These are phyloP conservation scores for Metarhizium robertsii DNA, from an alignment of 2,329 filamentous ascomycete species.

Conservation along the genomic window DNA sequence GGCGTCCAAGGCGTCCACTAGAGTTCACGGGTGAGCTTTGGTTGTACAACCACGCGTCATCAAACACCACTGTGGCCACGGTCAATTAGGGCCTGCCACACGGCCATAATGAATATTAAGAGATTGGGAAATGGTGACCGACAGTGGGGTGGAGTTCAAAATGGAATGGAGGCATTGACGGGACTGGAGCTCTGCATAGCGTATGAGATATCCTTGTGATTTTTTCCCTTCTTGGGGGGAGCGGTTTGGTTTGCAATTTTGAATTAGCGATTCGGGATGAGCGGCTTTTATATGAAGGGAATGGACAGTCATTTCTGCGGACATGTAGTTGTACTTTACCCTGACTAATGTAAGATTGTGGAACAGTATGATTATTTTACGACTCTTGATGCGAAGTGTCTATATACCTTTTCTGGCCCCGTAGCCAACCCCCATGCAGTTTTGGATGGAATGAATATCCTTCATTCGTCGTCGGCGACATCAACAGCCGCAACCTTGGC, in stretches of 20 bases:
- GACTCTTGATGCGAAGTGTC: neutral
- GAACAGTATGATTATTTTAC: neutral
- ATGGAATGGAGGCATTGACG: neutral
- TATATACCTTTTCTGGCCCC: neutral
- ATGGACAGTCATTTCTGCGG: neutral
- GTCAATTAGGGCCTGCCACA: neutral
- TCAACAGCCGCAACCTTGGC: slow-evolving; percentile 37
- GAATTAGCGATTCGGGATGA: neutral
- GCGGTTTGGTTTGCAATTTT: neutral
- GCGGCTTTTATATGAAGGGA: neutral
- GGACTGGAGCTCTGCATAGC: slow-evolving; percentile 3
- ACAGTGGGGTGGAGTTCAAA: neutral
- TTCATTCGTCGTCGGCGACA: slow-evolving; percentile 10
- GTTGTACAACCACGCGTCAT: neutral
- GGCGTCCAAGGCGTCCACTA: neutral
- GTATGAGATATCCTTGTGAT: neutral
- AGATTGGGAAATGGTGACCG: neutral
- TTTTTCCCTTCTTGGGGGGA: too few relatives aligned
- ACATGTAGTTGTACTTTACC: neutral
- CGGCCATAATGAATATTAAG: neutral
- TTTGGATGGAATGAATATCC: neutral
- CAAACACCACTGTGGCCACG: neutral
- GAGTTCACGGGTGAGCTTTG: neutral
- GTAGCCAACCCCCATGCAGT: neutral
- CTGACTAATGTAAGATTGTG: neutral